Conservation (phyloP, 2,329 filamentous ascomycete species). For the Purpureocillium takamizusanense region DNA sequence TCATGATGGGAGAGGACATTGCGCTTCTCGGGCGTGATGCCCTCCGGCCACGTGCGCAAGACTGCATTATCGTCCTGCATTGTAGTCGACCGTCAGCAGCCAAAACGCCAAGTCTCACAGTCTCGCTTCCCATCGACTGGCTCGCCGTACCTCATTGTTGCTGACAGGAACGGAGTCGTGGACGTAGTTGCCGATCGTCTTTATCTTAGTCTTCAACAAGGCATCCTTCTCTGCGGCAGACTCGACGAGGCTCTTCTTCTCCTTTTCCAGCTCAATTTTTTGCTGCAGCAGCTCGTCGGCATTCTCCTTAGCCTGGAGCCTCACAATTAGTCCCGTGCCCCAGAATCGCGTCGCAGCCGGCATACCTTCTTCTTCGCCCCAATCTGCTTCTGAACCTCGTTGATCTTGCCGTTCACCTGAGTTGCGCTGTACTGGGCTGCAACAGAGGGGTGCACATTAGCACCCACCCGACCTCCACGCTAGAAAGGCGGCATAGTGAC, state of each 20-base stretch:
- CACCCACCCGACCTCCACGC: not conserved
- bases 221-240: conserved; percentile 67
- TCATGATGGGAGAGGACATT: conserved; percentile 87
- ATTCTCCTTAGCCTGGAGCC: conserved; percentile 68
- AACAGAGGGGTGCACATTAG: not conserved
- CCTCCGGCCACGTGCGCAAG: conserved; percentile 74
- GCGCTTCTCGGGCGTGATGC: conserved; percentile 63
- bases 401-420: conserved; percentile 77
- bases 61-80: conserved; percentile 67
- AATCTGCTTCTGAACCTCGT: conserved; percentile 83
- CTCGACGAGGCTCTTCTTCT: conserved; percentile 74
- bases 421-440: conserved; percentile 63
- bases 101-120: not conserved
- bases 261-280: conserved; percentile 68
- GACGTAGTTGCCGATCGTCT: conserved; percentile 64
- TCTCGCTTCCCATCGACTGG: too few relatives aligned
- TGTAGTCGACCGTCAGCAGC: not conserved
- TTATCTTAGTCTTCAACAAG: conserved; percentile 67
- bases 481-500: conserved; percentile 9
- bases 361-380: conserved; percentile 78
- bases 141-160: conserved; percentile 65
- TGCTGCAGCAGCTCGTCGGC: conserved; percentile 70
- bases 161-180: conserved; percentile 79
- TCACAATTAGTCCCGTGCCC: not conserved
- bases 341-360: not conserved